Conservation (phyloP, 495 filamentous ascomycete genomes). For the Penicillium pancosmium region DNA sequence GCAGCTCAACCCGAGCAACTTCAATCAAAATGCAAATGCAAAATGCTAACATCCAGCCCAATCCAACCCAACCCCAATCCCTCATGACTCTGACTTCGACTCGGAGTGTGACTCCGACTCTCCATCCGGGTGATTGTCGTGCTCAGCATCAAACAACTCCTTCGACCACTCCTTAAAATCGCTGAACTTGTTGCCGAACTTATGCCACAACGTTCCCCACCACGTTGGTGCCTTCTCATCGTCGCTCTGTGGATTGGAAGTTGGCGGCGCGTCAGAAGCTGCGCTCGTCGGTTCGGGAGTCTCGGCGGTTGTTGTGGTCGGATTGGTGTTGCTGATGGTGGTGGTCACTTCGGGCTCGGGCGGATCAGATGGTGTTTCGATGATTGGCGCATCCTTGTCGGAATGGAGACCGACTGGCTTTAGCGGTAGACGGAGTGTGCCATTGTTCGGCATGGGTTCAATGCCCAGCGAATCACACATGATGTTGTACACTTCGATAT, state of each 20-base stretch:
- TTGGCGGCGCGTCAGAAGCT: constrained; percentile 19
- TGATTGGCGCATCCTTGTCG: constrained; percentile 40
- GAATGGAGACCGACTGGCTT: constrained; percentile 70
- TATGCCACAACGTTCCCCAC: constrained; percentile 39
- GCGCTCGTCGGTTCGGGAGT: constrained; percentile 21
- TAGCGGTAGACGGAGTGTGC: constrained; percentile 81
- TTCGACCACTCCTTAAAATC: constrained; percentile 43
- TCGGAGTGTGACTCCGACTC: not conserved
- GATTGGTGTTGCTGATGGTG: not conserved
- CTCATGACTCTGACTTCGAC: not conserved
- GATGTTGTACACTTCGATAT: constrained; percentile 94
- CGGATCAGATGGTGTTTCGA: constrained; percentile 45
- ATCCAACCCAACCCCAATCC: not conserved
- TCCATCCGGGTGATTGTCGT: constrained; percentile 34
- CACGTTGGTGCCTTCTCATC: constrained; percentile 34
- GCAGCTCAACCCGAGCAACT: constrained; percentile 6
- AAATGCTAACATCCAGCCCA: not conserved
- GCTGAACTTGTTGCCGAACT: constrained; percentile 39
- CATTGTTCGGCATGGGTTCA: constrained; percentile 72
- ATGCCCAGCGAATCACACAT: constrained; percentile 83
- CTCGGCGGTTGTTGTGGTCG: constrained; percentile 1
- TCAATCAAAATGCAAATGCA: constrained; percentile 6
- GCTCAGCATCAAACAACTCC: constrained; percentile 36
- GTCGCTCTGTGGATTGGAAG: constrained; percentile 24
- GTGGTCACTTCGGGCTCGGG: constrained; percentile 19